Conservation (phyloP, 169 alveolate genomes). For the Plasmodium yoelii region DNA sequence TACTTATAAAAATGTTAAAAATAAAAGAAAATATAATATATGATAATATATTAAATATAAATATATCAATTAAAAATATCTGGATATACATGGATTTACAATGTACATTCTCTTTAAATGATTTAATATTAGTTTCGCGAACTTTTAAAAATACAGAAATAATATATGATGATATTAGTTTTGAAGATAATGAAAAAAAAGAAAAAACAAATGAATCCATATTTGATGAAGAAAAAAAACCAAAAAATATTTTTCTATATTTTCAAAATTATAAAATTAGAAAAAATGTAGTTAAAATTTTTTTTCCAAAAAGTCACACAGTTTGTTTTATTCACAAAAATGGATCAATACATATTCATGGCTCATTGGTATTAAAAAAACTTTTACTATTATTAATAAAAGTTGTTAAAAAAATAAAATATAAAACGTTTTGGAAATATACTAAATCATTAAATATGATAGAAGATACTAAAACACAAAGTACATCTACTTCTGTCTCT, state of each 20-base stretch:
- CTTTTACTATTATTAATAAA: conserved; percentile 36
- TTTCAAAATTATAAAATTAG: conserved; percentile 49
- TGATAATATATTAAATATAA: conserved; percentile 27
- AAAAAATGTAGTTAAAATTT: conserved; percentile 64
- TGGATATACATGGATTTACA: conserved; percentile 49
- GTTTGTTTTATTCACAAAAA: conserved; percentile 70
- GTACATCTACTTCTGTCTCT: no score
- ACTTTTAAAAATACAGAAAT: conserved; percentile 73
- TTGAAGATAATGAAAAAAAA: neutral
- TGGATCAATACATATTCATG: conserved; percentile 61
- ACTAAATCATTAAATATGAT: neutral
- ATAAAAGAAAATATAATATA: conserved; percentile 16
- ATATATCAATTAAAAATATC: conserved; percentile 47
- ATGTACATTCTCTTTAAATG: conserved; percentile 47
- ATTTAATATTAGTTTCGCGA: conserved; percentile 40
- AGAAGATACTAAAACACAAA: no score
- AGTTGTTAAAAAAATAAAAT: conserved; percentile 64
- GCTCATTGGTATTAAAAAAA: conserved; percentile 30
- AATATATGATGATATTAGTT: conserved; percentile 30
- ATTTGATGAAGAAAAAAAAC: conserved; percentile 25
- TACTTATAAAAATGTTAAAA: conserved; percentile 24
- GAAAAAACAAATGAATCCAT: conserved; percentile 1
- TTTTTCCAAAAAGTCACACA: conserved; percentile 30
- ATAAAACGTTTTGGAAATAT: conserved; percentile 70
- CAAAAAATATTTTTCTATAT: conserved; percentile 4